Evolutionary conservation across 352 stramenopile species (phyloP).

Genomic region (Phytophthora citricola): DNA sequence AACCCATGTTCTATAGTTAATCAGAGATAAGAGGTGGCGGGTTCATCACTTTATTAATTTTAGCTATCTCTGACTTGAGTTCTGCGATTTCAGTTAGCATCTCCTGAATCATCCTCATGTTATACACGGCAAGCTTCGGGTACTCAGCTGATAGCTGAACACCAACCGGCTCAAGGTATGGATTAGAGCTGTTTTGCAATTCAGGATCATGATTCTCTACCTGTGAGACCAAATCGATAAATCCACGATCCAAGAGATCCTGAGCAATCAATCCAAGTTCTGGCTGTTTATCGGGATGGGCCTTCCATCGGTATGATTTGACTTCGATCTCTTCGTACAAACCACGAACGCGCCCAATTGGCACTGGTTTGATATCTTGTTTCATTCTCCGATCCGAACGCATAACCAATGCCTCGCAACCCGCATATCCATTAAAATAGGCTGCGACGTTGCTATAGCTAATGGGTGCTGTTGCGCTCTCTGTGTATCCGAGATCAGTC

Average conservation of each 20-base stretch:
- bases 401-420: constrained; percentile 13
- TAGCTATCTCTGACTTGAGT: background rate
- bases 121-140: constrained; percentile 4
- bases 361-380: constrained; percentile 6
- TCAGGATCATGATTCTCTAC: background rate
- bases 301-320: constrained; percentile 20
- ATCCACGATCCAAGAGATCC: constrained; percentile 10
- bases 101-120: constrained; percentile 20
- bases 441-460: constrained; percentile 3
- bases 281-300: constrained; percentile 10
- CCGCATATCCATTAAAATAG: constrained; percentile 16
- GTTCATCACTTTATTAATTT: background rate
- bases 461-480: constrained; percentile 2
- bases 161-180: background rate
- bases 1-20: constrained; percentile 6
- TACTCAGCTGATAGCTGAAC: constrained; percentile 12
- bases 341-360: constrained; percentile 2
- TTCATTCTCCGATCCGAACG: constrained; percentile 7
- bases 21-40: background rate
- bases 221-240: constrained; percentile 8
- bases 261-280: constrained; percentile 19
- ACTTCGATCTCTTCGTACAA: constrained; percentile 4
- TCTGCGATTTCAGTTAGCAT: constrained; percentile 7
- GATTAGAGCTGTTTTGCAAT: background rate
- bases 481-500: background rate